phyloP scores from a whole-genome alignment of 2,329 filamentous ascomycete species.

The Penicillium sp. region DNA sequence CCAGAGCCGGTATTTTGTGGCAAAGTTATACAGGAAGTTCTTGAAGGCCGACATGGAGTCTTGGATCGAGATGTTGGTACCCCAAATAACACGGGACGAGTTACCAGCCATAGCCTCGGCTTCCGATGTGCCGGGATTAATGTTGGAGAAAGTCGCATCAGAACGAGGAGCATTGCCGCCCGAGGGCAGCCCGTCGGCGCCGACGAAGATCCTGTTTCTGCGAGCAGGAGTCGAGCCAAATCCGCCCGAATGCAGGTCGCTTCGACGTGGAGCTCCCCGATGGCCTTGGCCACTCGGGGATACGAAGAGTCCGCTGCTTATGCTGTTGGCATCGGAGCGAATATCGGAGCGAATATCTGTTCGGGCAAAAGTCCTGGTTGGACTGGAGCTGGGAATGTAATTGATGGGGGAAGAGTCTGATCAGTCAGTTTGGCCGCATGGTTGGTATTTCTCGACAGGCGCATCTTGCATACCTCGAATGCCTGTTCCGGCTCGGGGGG shows the following conservation, averaged over 20 bases:
- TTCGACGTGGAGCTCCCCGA: constrained; percentile 62
- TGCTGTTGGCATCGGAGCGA: constrained; percentile 72
- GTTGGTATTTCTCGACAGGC: neutral
- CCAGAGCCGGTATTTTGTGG: constrained; percentile 90
- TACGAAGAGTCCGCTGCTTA: constrained; percentile 85
- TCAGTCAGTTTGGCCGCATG: constrained; percentile 16
- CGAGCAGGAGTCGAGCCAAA: constrained; percentile 53
- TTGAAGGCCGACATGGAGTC: constrained; percentile 86
- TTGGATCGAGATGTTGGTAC: constrained; percentile 90
- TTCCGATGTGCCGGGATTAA: constrained; percentile 84
- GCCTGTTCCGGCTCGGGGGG: constrained; percentile 40
- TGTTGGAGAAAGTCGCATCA: constrained; percentile 64
- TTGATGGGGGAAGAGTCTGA: constrained; percentile 87
- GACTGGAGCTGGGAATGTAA: constrained; percentile 87
- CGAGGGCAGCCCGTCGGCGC: constrained; percentile 61
- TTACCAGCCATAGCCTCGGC: constrained; percentile 81
- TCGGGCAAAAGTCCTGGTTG: constrained; percentile 52
- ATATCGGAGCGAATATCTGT: constrained; percentile 51
- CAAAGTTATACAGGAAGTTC: constrained; percentile 88
- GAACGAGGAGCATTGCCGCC: constrained; percentile 50
- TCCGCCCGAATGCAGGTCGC: constrained; percentile 82
- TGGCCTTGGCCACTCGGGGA: constrained; percentile 55
- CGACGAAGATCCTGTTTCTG: constrained; percentile 61
- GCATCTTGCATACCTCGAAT: constrained; percentile 38
- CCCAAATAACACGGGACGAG: constrained; percentile 86